These are phyloP conservation scores for Puccinia novopanici DNA, from an alignment of 1,284 basidiomycete species.

Conservation along the genomic window DNA sequence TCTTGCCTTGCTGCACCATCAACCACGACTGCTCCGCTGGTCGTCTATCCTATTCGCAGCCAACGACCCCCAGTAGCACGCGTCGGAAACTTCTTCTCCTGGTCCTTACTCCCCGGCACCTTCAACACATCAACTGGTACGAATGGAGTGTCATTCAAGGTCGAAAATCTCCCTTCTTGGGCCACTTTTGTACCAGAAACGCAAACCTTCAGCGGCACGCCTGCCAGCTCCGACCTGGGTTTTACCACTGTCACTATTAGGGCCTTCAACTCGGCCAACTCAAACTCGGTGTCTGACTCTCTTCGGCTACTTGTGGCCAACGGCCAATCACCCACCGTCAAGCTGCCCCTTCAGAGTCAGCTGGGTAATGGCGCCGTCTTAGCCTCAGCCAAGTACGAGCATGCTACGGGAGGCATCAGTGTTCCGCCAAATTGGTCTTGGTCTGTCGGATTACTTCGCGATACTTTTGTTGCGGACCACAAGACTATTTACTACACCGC, in stretches of 20 bases:
- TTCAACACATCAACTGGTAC: constrained; percentile 52
- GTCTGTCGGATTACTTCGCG: constrained; percentile 41
- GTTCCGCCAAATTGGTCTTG: constrained; percentile 51
- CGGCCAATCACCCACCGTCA: constrained; percentile 21
- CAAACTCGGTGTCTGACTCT: constrained; percentile 30
- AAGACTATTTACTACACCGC: constrained; percentile 27
- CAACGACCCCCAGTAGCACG: constrained; percentile 56
- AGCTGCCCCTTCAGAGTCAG: constrained; percentile 36
- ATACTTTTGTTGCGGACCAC: constrained; percentile 30
- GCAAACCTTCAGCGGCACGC: constrained; percentile 55
- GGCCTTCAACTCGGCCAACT: constrained; percentile 16
- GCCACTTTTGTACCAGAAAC: constrained; percentile 54
- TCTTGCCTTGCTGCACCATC: constrained; percentile 18
- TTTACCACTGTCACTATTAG: constrained; percentile 13
- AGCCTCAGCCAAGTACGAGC: constrained; percentile 39
- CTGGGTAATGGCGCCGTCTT: constrained; percentile 39
- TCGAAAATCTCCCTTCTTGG: constrained; percentile 55
- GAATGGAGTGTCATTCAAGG: constrained; percentile 52
- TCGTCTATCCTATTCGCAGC: constrained; percentile 52
- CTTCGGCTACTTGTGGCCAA: constrained; percentile 36
- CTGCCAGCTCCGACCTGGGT: constrained; percentile 43
- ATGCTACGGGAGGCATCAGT: constrained; percentile 37
- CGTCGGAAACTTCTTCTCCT: constrained; percentile 54
- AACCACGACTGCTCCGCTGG: constrained; percentile 25
- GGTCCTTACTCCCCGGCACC: constrained; percentile 55